Base-by-base conservation (phyloP, 768 basidiomycete species). In the Hypholoma fasciculare region DNA sequence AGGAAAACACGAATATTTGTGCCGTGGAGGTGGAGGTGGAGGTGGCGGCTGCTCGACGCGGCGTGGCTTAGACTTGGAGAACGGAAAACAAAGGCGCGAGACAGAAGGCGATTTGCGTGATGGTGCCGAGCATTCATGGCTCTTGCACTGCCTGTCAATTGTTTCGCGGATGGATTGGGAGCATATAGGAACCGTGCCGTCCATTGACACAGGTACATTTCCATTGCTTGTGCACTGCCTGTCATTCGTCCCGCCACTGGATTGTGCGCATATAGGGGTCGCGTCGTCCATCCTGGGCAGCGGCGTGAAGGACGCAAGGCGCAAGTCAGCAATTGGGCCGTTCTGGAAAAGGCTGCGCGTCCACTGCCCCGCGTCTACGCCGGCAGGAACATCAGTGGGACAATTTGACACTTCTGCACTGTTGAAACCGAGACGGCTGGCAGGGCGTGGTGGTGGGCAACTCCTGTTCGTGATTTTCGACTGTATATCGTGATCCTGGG, bases 401-500 rank as follows among this genome's bases (percentile, higher is more conserved):
- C 48, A 54, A 56, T 55, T 53, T 46, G 61, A 61, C 56, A 59
- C 56, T 39, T 49, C 57, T 56, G 62, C 44, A 52, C 64, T 57
- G 65, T 76, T 77, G 61, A 82, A 82, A 48, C 79, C 79, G 7
- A 83, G 73, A 46, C 79, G 80, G 61, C 79, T 85, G 27, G 73
- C 71, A 50, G 82, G 80, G 34, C 81, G 78, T 62, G 71, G 69
- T 36, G 80, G 78, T 62, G n/a, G 72, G 64, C 19, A 66, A 69
- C 47, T 67, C 64, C 23, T 23, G 23, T 7, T 34, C 30, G 30
- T 7, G 9, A 34, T 56, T 50, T 60, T 26, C 34, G 56, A 46
- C 36, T 49, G 61, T 57, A 59, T 16, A 58, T 59, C 54, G 20
- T 55, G 58, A 23, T 34, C 60, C 57, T 57, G 54, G 42, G 47